Evolutionary conservation across 208 protist species (phyloP), one percentile per base, ranked within the genome.

Genomic region (Porcisia deanei): DNA sequence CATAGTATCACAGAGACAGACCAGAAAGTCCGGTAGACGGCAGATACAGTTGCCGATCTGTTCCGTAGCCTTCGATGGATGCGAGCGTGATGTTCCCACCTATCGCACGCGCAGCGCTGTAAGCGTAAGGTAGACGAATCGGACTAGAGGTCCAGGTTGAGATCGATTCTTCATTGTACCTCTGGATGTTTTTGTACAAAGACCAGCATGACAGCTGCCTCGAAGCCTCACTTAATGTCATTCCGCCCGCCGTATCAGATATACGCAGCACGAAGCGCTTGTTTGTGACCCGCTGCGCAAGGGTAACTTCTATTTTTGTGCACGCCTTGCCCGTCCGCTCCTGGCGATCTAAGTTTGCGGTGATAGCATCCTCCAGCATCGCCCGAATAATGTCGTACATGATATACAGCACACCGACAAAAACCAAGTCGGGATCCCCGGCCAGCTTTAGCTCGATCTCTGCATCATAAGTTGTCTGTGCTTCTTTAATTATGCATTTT

Each of bases 61-160:
- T 92, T 8, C 90, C 90, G 75, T 92, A 94, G 34, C 90, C 90
- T 45, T 94, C 90, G 49, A 94, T 86, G 1, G 90, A 91, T 5
- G 85, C 80, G 0, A 89, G 67, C 0, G 82, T 86, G 18, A 92
- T 77, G 67, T 94, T 82, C 2, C 90, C 90, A 30, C 86, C 86
- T 69, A 94, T 77, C 34, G 83, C 84, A 10, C 73, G 61, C 25
- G 88, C 88, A 0, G 85, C 87, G 59, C 80, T 88, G 60, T 88
- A 76, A 0, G 86, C 88, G 74, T 94, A 94, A 1, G 88, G 81
- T 8, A 94, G 73, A 22, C 86, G 76, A 60, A 94, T 88, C 41
- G 87, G 88, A 66, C 86, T 92, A 14, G 91, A 79, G 34, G 67
- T 91, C 90, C 90, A 94, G 3, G 87, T 85, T 12, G 69, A 69